Evolutionary conservation across 495 filamentous ascomycete species (phyloP).

Genomic region (Aspergillus sclerotiicarbonarius): DNA sequence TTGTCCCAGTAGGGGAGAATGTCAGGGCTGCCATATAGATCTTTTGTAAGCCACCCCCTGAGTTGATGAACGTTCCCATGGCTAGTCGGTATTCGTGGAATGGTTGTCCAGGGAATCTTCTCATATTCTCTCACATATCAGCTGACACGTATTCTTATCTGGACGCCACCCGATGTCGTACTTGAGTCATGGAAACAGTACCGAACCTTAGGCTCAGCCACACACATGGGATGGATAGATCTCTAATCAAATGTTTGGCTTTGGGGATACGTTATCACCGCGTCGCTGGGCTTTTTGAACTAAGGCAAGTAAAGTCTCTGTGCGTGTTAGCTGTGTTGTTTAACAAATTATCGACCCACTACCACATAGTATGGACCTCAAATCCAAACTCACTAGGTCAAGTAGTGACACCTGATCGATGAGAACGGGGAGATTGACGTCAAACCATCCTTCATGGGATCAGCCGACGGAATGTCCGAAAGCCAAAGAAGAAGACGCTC

Average conservation of each 20-base stretch:
- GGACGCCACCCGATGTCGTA: constrained; percentile 35
- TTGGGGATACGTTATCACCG: constrained; percentile 23
- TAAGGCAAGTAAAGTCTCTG: background rate
- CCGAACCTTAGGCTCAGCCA: constrained; percentile 41
- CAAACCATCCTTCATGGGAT: background rate
- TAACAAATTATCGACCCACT: constrained; percentile 15
- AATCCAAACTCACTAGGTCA: constrained; percentile 8
- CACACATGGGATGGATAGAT: constrained; percentile 32
- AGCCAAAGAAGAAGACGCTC: constrained; percentile 6
- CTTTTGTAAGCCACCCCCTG: too few relatives aligned
- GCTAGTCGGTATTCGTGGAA: too few relatives aligned
- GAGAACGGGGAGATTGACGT: constrained; percentile 17
- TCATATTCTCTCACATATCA: background rate
- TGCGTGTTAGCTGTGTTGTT: background rate
- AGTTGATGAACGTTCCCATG: too few relatives aligned
- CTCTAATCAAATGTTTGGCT: constrained; percentile 31
- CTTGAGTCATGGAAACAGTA: constrained; percentile 42
- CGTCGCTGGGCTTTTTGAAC: constrained; percentile 2
- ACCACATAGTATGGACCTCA: constrained; percentile 12
- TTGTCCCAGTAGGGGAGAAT: too few relatives aligned
- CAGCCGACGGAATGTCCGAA: constrained; percentile 6
- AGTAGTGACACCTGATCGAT: constrained; percentile 17
- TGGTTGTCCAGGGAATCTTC: too few relatives aligned
- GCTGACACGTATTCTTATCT: background rate
- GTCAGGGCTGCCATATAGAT: too few relatives aligned